Evolutionary conservation across 1,284 basidiomycete species (phyloP).

Genomic region (Phylloboletellus chloephorus): DNA sequence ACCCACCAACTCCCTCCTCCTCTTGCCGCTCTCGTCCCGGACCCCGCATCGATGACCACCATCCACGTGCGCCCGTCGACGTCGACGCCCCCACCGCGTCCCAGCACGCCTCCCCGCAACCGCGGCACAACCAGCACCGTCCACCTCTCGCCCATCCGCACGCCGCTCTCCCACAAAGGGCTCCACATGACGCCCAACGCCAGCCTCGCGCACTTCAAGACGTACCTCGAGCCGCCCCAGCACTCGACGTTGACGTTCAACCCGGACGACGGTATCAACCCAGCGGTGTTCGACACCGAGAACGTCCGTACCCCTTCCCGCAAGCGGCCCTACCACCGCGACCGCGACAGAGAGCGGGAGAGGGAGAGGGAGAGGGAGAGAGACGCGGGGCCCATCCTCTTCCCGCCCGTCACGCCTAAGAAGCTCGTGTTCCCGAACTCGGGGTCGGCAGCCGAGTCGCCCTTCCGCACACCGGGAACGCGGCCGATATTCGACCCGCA

Average conservation of each 20-base stretch:
- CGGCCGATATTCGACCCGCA: conserved; percentile 58
- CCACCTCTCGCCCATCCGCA: conserved; percentile 53
- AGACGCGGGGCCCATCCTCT: conserved; percentile 22
- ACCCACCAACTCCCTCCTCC: conserved; percentile 24
- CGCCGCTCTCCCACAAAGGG: conserved; percentile 62
- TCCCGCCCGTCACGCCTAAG: conserved; percentile 55
- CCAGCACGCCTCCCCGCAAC: conserved; percentile 30
- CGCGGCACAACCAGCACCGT: conserved; percentile 21
- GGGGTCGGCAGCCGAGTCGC: conserved; percentile 36
- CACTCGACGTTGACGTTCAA: conserved; percentile 37
- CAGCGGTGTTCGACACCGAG: conserved; percentile 36
- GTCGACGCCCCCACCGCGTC: conserved; percentile 28
- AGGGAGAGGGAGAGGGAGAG: too few relatives aligned
- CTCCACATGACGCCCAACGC: conserved; percentile 61
- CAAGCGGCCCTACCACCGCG: conserved; percentile 36
- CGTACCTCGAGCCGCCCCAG: conserved; percentile 56
- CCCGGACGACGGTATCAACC: conserved; percentile 34
- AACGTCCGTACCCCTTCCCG: conserved; percentile 50
- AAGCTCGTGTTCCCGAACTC: conserved; percentile 41
- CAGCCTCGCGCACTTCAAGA: conserved; percentile 60
- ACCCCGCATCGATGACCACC: not conserved
- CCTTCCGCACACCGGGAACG: conserved; percentile 55
- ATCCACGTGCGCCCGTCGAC: conserved; percentile 32
- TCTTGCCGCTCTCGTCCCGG: conserved; percentile 28
- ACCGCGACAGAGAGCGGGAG: conserved; percentile 28